Evolutionary conservation across 306 rosid species (phyloP), one percentile per base, ranked within the genome.

Genomic region (Ammopiptanthus mongolicus): DNA sequence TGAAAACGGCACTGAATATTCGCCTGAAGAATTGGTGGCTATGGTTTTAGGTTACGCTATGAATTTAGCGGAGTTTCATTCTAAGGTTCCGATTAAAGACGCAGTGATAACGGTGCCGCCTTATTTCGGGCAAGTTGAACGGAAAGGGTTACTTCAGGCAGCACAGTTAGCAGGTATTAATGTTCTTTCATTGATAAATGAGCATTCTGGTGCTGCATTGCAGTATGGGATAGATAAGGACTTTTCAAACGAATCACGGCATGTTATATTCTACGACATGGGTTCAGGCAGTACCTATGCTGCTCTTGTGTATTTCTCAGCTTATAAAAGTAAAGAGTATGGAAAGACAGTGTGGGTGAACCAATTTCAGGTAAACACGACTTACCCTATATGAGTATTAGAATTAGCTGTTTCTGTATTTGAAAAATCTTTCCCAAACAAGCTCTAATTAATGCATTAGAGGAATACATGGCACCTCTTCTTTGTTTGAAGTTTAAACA

Each of bases 151-250:
- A 82, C 84, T 90, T 44, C 87, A 78, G 87, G 93, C 97, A 0
- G 99, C 99, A 1, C 84, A 95, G 74, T 65, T 95, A 51, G 97
- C 93, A 0, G 97, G 99, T 55, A 69, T 95, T 74, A 90, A 89
- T 65, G 97, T 90, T 33, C 93, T 95, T 42, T 87, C 99, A 15
- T 65, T 95, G 88, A 81, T 89, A 48, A 92, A 95, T 65, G 99
- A 92, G 83, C 89, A 95, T 80, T 92, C 97, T 3, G 99, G 99
- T 14, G 99, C 99, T 1, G 99, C 99, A 17, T 78, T 95, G 79
- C 99, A 95, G 82, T 95, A 95, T 75, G 99, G 99, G 48, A 95
- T 95, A 22, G 99, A 92, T 74, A 95, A 95, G 85, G 93, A 95
- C 80, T 95, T 95, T 74, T 84, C 97, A 0, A 95, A 95, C 47